Evolutionary conservation across 129 eudicot species (phyloP).

Genomic region (Daucus carota): DH1_v3.0 NC_030382.2:51856501-51857000

Average conservation of each 20-base stretch:
- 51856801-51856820: constrained; percentile 69
- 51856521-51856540: constrained; percentile 60
- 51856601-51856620: constrained; percentile 80
- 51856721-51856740: constrained; percentile 67
- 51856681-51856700: constrained; percentile 95
- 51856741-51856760: constrained; percentile 85
- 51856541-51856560: constrained; percentile 27
- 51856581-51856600: constrained; percentile 42
- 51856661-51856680: constrained; percentile 76
- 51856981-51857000: constrained; percentile 73
- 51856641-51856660: constrained; percentile 59
- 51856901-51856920: constrained; percentile 60
- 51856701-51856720: constrained; percentile 58
- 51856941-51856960: constrained; percentile 68
- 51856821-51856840: constrained; percentile 72
- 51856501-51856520: constrained; percentile 62
- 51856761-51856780: constrained; percentile 84
- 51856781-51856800: constrained; percentile 75
- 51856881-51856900: constrained; percentile 79
- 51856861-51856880: constrained; percentile 80
- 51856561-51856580: constrained; percentile 44
- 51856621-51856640: constrained; percentile 69
- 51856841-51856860: constrained; percentile 73
- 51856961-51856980: constrained; percentile 51
- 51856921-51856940: constrained; percentile 69